Evolutionary conservation across 768 basidiomycete species (phyloP), one percentile per base, ranked within the genome.

Genomic region (Hysterangium stoloniferum): DNA sequence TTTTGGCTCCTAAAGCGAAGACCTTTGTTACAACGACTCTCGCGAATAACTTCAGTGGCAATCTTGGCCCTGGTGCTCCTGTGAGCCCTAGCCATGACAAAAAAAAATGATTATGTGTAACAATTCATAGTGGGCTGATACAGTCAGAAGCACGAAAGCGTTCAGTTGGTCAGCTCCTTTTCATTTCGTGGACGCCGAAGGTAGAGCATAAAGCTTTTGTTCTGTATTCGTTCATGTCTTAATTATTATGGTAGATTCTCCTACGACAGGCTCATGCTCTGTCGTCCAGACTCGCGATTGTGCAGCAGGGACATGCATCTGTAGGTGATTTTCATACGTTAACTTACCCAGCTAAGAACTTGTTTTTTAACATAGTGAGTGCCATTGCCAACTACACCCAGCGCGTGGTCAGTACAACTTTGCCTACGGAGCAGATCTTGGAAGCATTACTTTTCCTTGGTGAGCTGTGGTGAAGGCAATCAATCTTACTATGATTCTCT

Each of bases 311-410:
- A 48, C 55, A 5, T 65, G 67, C 47, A 61, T 67, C 31, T 43
- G 65, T 66, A 45, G 28, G 54, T 56, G 7, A 8, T 2, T 29
- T 11, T 7, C 1, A 11, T 24, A 9, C 46, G 34, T 29, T 2
- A 20, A 29, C 9, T 15, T 29, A 15, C 17, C 24, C 24, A 31
- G 12, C 24, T 42, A 19, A 13, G 0, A n/a, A 19, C 17, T 27
- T 24, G 8, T 19, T 1, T 1, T 15, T 1, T 46, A 78, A n/a
- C n/a, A n/a, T n/a, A n/a, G 77, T 78, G 49, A 71, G 67, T 31
- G 77, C 78, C 24, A 78, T 78, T 53, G 73, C 77, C 1, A 79
- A 79, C 60, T 79, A 78, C 57, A 80, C 77, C 3, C 66, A 61
- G 12, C 72, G 76, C 11, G 69, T 78, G 17, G 65, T 69, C 9